Evolutionary conservation across 768 basidiomycete species (phyloP).

Genomic region (Lentinula lateritia): DNA sequence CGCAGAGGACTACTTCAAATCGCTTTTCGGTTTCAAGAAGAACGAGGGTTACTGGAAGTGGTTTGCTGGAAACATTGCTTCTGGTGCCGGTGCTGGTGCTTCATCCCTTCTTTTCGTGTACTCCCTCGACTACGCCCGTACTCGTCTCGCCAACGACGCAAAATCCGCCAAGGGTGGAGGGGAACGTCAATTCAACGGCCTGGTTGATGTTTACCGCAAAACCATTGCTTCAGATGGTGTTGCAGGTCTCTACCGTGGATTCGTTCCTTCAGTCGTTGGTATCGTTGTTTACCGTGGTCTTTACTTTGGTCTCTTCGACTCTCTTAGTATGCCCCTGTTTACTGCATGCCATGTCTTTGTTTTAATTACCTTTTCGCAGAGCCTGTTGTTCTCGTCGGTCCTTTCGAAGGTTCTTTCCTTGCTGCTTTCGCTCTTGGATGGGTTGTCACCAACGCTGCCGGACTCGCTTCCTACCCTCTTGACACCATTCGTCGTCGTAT

Average conservation of each 20-base stretch:
- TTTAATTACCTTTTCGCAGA: conserved; percentile 32
- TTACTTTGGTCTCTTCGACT: conserved; percentile 77
- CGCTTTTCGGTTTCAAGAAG: conserved; percentile 85
- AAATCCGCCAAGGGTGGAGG: conserved; percentile 71
- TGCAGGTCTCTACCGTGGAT: conserved; percentile 84
- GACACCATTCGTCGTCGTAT: conserved; percentile 82
- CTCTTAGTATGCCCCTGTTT: conserved; percentile 41
- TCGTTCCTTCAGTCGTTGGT: conserved; percentile 80
- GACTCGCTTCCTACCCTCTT: conserved; percentile 72
- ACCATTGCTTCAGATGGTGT: conserved; percentile 79
- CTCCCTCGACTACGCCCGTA: conserved; percentile 87
- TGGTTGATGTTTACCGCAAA: conserved; percentile 80
- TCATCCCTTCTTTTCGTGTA: conserved; percentile 85
- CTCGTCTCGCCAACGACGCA: conserved; percentile 78
- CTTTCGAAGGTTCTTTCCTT: conserved; percentile 73
- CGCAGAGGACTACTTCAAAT: conserved; percentile 79
- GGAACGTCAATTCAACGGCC: conserved; percentile 79
- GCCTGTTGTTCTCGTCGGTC: conserved; percentile 77
- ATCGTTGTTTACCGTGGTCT: conserved; percentile 87
- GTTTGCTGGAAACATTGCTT: conserved; percentile 81
- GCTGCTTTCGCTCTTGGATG: conserved; percentile 82
- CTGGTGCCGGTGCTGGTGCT: conserved; percentile 84
- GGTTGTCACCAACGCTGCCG: conserved; percentile 83
- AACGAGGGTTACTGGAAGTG: conserved; percentile 79
- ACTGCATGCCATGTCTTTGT: conserved; percentile 6